phyloP scores from a whole-genome alignment of 1,139 yeast species.

The Lodderomyces pseudojiufengensis region DNA sequence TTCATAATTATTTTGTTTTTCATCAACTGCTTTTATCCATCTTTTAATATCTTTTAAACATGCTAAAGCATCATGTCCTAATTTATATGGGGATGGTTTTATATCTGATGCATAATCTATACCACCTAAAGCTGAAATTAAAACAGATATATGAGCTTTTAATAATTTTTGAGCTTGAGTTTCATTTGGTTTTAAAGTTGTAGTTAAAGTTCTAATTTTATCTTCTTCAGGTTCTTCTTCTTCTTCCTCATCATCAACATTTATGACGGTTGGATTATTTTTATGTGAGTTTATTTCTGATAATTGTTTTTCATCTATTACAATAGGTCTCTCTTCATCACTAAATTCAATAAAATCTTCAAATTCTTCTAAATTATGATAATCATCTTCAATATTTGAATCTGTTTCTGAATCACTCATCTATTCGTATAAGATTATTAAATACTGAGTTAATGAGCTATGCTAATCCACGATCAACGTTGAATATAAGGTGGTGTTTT shows the following conservation, averaged over 20 bases:
- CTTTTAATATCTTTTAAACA: conserved; percentile 83
- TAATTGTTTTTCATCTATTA: neutral
- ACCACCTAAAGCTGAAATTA: conserved; percentile 82
- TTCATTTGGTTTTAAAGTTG: conserved; percentile 33
- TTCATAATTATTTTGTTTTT: conserved; percentile 60
- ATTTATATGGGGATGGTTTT: conserved; percentile 54
- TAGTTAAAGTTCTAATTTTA: conserved; percentile 27
- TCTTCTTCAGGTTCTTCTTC: conserved; percentile 20
- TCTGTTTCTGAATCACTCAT: conserved; percentile 15
- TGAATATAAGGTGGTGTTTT: too few species aligned
- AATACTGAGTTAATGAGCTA: too few species aligned
- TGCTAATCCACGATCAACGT: too few species aligned
- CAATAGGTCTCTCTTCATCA: conserved; percentile 9
- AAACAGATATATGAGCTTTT: conserved; percentile 64
- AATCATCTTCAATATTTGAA: conserved; percentile 17
- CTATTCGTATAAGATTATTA: too few species aligned
- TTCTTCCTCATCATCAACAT: conserved; percentile 7
- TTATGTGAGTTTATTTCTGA: neutral
- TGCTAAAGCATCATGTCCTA: conserved; percentile 90
- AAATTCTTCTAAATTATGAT: conserved; percentile 13
- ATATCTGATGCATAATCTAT: conserved; percentile 52
- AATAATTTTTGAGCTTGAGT: conserved; percentile 44
- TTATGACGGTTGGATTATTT: neutral
- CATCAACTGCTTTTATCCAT: conserved; percentile 87
- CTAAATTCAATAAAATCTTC: conserved; percentile 11